phyloP scores from a whole-genome alignment of 352 stramenopile species.

The Globisporangium splendens region DNA sequence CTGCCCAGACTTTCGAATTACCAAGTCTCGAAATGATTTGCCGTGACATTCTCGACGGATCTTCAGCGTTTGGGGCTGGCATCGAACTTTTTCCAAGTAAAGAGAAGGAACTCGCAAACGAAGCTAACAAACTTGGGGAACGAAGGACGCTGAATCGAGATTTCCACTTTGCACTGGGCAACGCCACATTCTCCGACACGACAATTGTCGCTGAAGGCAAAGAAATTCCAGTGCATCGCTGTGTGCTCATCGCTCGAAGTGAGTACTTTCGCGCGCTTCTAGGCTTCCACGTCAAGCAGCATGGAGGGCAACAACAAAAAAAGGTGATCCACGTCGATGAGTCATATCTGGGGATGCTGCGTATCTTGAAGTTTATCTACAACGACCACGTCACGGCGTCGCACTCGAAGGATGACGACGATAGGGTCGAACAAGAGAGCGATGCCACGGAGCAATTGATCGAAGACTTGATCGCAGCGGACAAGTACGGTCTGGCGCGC shows the following conservation, averaged over 20 bases:
- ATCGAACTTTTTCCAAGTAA: not conserved
- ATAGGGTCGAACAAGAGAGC: not conserved
- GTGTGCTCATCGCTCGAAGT: conserved; percentile 58
- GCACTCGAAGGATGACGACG: not conserved
- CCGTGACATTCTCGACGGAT: conserved; percentile 18
- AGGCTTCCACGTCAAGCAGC: conserved; percentile 23
- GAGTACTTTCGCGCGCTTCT: conserved; percentile 67
- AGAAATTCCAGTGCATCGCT: conserved; percentile 49
- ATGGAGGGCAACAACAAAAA: not conserved
- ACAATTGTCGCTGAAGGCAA: conserved; percentile 42
- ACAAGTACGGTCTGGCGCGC: conserved; percentile 70
- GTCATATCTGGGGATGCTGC: conserved; percentile 38
- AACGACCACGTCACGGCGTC: conserved; percentile 37
- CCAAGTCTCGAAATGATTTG: conserved; percentile 39
- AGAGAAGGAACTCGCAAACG: conserved; percentile 7
- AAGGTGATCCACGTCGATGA: conserved; percentile 52
- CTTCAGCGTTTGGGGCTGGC: conserved; percentile 9
- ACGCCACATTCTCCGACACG: conserved; percentile 48
- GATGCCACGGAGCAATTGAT: conserved; percentile 39
- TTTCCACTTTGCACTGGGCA: conserved; percentile 44
- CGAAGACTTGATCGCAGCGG: conserved; percentile 66
- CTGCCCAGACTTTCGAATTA: conserved; percentile 41
- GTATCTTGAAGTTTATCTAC: conserved; percentile 77
- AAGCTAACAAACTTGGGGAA: conserved; percentile 15
- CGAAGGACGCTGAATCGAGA: conserved; percentile 30